These are phyloP conservation scores for Penstemon newberryi DNA, from an alignment of 257 asterid genomes.

Conservation along the genomic window DNA sequence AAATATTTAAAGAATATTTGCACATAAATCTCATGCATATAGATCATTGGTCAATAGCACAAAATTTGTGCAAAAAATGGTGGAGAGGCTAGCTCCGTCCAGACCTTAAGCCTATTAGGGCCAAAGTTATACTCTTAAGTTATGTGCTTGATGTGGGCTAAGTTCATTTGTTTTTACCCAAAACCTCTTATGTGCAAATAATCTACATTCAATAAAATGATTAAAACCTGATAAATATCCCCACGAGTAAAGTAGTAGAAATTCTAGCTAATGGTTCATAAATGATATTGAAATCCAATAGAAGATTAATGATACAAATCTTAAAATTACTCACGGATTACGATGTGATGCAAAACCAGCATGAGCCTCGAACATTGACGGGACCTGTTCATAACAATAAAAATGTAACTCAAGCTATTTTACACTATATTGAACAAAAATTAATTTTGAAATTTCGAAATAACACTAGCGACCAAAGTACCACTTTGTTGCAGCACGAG, in stretches of 20 bases:
- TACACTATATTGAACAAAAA: background rate
- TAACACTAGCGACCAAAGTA: slow-evolving; percentile 26
- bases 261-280: background rate
- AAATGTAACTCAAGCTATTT: slow-evolving; percentile 2
- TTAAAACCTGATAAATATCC: background rate
- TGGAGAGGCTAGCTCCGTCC: background rate
- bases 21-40: background rate
- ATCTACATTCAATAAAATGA: too few relatives aligned
- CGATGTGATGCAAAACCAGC: slow-evolving; percentile 90
- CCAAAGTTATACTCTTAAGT: background rate
- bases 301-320: background rate
- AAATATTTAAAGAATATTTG: background rate
- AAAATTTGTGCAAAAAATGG: background rate
- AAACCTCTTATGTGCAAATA: too few relatives aligned
- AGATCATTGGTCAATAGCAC: background rate
- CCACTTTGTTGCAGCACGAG: slow-evolving; percentile 68
- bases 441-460: background rate
- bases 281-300: background rate
- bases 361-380: slow-evolving; percentile 89
- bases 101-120: background rate
- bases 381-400: slow-evolving; percentile 53
- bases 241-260: background rate
- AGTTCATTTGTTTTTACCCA: background rate
- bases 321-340: slow-evolving; percentile 73
- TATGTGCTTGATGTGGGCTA: background rate